Evolutionary conservation across 345 rosid genomes (phyloP).

Genomic region (Heritiera fomes): DNA sequence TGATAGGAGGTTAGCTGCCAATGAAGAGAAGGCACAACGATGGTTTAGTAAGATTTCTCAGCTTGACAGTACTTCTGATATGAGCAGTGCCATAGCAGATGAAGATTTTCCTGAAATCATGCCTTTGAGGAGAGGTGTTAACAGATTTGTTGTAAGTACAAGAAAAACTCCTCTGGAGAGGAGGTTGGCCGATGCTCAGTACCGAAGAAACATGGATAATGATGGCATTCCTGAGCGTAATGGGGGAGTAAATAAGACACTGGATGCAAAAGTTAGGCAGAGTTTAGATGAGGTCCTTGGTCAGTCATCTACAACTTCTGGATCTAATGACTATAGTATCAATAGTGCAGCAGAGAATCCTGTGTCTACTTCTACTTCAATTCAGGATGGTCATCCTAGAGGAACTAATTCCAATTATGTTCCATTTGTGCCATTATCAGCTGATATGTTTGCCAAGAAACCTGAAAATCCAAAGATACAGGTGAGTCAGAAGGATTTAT

Average conservation of each 20-base stretch:
- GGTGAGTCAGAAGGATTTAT: constrained; percentile 29
- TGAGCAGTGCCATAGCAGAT: constrained; percentile 60
- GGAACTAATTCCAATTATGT: constrained; percentile 44
- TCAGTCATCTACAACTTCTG: constrained; percentile 33
- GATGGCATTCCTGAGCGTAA: constrained; percentile 24
- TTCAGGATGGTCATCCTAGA: constrained; percentile 36
- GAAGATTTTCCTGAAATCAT: constrained; percentile 89
- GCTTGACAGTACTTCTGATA: constrained; percentile 51
- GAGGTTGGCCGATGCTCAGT: constrained; percentile 58
- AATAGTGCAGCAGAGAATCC: constrained; percentile 6
- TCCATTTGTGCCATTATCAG: constrained; percentile 82
- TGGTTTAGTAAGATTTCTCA: constrained; percentile 79
- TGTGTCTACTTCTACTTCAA: constrained; percentile 27
- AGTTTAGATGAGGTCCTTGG: constrained; percentile 52
- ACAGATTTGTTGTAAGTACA: constrained; percentile 85
- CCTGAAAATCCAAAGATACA: constrained; percentile 36
- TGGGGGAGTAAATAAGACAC: constrained; percentile 20
- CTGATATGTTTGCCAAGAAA: constrained; percentile 71
- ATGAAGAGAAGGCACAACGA: constrained; percentile 79
- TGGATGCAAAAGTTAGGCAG: constrained; percentile 27
- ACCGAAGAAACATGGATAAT: constrained; percentile 31
- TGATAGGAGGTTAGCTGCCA: constrained; percentile 59
- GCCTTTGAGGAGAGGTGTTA: constrained; percentile 95
- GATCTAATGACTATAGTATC: constrained; percentile 23
- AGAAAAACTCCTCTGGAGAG: constrained; percentile 89